Evolutionary conservation across 2,329 filamentous ascomycete genomes (phyloP), one percentile per base, ranked within the genome.

Genomic region (Mollisiaceae sp.): DNA sequence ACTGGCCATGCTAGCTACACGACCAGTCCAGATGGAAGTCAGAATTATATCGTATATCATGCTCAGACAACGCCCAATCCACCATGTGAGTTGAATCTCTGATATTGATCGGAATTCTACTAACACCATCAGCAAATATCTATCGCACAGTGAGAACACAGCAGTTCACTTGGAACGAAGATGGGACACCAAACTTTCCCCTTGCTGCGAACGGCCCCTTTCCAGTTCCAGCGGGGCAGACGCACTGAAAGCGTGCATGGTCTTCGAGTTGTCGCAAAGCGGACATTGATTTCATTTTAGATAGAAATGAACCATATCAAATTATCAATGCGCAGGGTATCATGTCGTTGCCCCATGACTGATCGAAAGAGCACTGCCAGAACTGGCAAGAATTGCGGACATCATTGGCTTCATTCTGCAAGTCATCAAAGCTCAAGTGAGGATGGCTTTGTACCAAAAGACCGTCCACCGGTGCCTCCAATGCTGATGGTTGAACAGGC

Each of bases 1-100:
- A 54, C 50, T 32, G 50, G 50, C 12, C 50, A 54, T 35, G 50
- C 50, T 11, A 54, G 50, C 27, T 54, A 32, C 15, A 54, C 24
- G 4, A 54, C 22, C 1, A 54, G 50, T 54, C 50, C 24, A 8
- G 50, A 54, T 54, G 50, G 50, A 15, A 54, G 50, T 54, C 6
- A 35, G 50, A 24, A 54, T 8, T 54, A 54, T 54, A n/a, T 54
- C 6, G 50, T 54, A n/a, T 54, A 54, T 35, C 50, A 35, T 35
- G 50, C 50, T 18, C 14, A 32, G 50, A 54, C 50, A 8, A 54
- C 50, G 18, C 50, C 50, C 8, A 54, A 35, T 32, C 50, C 50
- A 6, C 22, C 50, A 11, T 54, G 50, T 54, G 32, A 54, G 50
- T 4, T 32, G 4, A 11, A 18, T 4, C 8, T 4, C 24, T n/a